These are phyloP conservation scores for Hanseniaspora pseudoguilliermondii DNA, from an alignment of 805 yeast species.

Conservation along the genomic window DNA sequence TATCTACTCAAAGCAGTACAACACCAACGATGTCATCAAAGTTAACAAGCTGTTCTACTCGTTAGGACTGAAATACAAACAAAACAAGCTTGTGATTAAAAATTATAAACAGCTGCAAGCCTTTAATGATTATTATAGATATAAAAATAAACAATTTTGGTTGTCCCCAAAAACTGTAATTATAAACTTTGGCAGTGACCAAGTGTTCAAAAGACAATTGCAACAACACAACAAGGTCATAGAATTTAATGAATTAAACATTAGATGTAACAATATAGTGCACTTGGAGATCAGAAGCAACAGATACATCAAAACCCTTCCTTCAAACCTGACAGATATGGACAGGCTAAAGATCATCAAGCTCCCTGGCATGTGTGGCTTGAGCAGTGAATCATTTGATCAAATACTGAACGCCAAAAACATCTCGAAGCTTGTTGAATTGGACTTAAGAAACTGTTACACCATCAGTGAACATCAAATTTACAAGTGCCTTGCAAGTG, in stretches of 20 bases:
- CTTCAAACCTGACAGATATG: not conserved
- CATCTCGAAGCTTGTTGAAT: not conserved
- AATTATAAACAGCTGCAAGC: constrained; percentile 7
- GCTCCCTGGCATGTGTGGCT: constrained; percentile 5
- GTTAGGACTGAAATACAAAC: not conserved
- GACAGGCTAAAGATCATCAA: not conserved
- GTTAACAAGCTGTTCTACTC: constrained; percentile 9
- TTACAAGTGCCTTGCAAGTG: not conserved
- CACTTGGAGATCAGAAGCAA: constrained; percentile 12
- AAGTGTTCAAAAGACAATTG: constrained; percentile 6
- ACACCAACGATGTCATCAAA: not conserved
- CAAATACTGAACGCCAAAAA: not conserved
- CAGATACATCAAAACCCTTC: constrained; percentile 3
- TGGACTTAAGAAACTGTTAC: constrained; percentile 11
- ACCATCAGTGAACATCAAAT: constrained; percentile 4
- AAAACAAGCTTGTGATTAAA: constrained; percentile 7
- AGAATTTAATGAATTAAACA: constrained; percentile 1
- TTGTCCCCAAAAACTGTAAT: constrained; percentile 10
- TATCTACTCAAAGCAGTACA: constrained; percentile 4
- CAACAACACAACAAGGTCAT: not conserved
- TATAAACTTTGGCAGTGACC: constrained; percentile 8
- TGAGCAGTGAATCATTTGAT: not conserved
- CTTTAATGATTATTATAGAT: constrained; percentile 10
- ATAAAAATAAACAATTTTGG: constrained; percentile 1
- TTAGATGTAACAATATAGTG: constrained; percentile 8